Percentiles rank a stretch among this genome's conserved stretches.
phyloP scores from a whole-genome alignment of 2,329 filamentous ascomycete genomes.

The Xylariaceae sp. region DNA sequence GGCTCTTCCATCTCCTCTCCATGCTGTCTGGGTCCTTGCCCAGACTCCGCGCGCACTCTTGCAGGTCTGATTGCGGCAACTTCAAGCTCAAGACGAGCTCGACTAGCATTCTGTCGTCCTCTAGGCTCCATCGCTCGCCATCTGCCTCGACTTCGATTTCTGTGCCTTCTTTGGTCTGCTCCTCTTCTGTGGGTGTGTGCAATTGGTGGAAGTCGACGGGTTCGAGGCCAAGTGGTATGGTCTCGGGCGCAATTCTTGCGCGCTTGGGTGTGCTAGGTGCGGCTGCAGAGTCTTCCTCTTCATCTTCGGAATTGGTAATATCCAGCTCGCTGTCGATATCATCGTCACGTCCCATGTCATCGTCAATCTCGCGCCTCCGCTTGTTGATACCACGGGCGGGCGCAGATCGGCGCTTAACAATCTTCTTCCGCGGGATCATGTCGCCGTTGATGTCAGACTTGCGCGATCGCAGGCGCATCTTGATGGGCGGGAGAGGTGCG shows the following conservation, averaged over 20 bases:
- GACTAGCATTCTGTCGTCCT: constrained; percentile 63
- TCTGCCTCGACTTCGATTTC: constrained; percentile 43
- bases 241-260: constrained; percentile 55
- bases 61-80: constrained; percentile 62
- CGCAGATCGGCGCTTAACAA: constrained; percentile 46
- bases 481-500: constrained; percentile 43
- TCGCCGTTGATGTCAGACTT: constrained; percentile 31
- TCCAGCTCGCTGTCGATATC: constrained; percentile 25
- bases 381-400: constrained; percentile 49
- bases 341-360: constrained; percentile 42
- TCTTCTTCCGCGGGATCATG: constrained; percentile 39
- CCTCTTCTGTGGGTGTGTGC: constrained; percentile 31
- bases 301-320: constrained; percentile 4
- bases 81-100: constrained; percentile 63
- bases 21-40: constrained; percentile 57
- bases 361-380: constrained; percentile 45
- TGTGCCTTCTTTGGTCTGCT: constrained; percentile 30
- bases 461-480: constrained; percentile 53
- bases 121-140: constrained; percentile 53
- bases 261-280: constrained; percentile 56
- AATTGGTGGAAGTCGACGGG: constrained; percentile 55
- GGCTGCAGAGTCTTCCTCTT: constrained; percentile 20
- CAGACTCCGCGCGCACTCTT: constrained; percentile 61
- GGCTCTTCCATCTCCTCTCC: constrained; percentile 58
- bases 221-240: constrained; percentile 57